Conservation (phyloP, 2,329 filamentous ascomycete genomes). For the Diaporthe longicolla region DNA sequence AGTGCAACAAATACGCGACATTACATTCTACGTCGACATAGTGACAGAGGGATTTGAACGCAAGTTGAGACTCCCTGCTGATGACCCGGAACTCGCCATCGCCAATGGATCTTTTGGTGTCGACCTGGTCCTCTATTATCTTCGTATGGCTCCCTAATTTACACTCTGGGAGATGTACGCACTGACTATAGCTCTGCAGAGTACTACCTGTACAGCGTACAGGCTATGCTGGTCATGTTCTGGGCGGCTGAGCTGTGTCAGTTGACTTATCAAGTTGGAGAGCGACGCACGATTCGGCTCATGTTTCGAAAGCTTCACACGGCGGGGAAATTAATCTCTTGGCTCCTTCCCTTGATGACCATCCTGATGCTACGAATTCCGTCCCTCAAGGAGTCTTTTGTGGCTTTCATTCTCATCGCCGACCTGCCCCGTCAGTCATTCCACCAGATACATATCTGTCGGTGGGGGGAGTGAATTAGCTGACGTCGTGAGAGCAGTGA, state of each 20-base stretch:
- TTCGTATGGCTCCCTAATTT: slow-evolving; percentile 43
- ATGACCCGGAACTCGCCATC: slow-evolving; percentile 45
- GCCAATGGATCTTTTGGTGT: slow-evolving; percentile 47
- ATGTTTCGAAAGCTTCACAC: slow-evolving; percentile 45
- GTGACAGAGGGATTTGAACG: slow-evolving; percentile 42
- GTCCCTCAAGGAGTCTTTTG: slow-evolving; percentile 37
- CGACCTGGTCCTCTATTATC: slow-evolving; percentile 47
- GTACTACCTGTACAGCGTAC: slow-evolving; percentile 46
- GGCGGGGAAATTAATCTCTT: slow-evolving; percentile 44
- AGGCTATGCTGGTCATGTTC: slow-evolving; percentile 47
- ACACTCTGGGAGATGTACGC: background rate
- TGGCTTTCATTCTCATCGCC: slow-evolving; percentile 44
- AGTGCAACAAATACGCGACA: slow-evolving; percentile 46
- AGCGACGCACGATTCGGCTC: slow-evolving; percentile 40
- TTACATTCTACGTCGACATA: slow-evolving; percentile 44
- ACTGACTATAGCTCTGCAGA: slow-evolving; percentile 40
- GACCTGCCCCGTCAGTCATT: slow-evolving; percentile 46
- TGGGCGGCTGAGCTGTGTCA: slow-evolving; percentile 43
- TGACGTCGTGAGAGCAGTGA: slow-evolving; percentile 41
- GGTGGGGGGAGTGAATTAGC: fast-evolving
- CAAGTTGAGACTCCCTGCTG: slow-evolving; percentile 42
- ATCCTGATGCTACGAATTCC: slow-evolving; percentile 44
- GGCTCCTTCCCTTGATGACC: slow-evolving; percentile 45
- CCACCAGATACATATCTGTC: background rate
- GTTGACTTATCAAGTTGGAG: slow-evolving; percentile 43